Conservation (phyloP, 2,329 filamentous ascomycete genomes). For the Calonectria ilicicola region DNA sequence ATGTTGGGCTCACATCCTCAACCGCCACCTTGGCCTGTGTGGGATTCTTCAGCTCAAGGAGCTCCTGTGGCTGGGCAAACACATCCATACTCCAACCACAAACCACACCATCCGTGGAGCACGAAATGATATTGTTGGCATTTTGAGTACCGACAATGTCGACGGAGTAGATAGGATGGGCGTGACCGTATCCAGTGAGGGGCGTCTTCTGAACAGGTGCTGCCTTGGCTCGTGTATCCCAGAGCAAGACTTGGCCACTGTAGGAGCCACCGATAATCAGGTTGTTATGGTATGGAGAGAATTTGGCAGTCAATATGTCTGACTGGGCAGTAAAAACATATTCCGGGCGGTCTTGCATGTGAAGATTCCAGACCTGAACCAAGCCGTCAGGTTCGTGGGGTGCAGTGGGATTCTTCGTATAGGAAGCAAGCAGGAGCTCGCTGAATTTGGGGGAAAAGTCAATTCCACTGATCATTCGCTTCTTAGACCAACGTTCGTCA, state of each 20-base stretch:
- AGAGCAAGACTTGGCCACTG: constrained; percentile 94
- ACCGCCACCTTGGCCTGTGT: constrained; percentile 80
- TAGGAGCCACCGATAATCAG: constrained; percentile 96
- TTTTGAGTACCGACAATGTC: constrained; percentile 98
- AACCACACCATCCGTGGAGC: constrained; percentile 95
- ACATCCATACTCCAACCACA: constrained; percentile 99
- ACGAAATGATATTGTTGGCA: constrained; percentile 97
- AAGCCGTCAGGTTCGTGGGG: constrained; percentile 94
- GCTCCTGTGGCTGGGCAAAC: constrained; percentile 95
- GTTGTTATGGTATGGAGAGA: constrained; percentile 98
- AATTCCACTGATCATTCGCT: constrained; percentile 95
- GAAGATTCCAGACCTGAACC: constrained; percentile 96
- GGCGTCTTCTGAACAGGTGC: constrained; percentile 96
- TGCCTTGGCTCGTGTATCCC: constrained; percentile 93
- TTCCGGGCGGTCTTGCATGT: constrained; percentile 93
- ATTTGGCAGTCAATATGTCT: constrained; percentile 94
- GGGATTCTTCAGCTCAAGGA: constrained; percentile 87
- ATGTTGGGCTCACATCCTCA: constrained; percentile 94
- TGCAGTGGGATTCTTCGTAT: constrained; percentile 96
- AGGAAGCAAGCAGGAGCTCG: constrained; percentile 91
- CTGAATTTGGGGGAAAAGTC: constrained; percentile 97
- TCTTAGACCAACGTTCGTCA: constrained; percentile 95
- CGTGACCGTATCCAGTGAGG: constrained; percentile 93
- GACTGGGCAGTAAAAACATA: constrained; percentile 97
- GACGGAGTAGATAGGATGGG: constrained; percentile 95